Evolutionary conservation across 139 green algal genomes (phyloP), one percentile per base, ranked within the genome.

Genomic region (Marvania coccoides): DNA sequence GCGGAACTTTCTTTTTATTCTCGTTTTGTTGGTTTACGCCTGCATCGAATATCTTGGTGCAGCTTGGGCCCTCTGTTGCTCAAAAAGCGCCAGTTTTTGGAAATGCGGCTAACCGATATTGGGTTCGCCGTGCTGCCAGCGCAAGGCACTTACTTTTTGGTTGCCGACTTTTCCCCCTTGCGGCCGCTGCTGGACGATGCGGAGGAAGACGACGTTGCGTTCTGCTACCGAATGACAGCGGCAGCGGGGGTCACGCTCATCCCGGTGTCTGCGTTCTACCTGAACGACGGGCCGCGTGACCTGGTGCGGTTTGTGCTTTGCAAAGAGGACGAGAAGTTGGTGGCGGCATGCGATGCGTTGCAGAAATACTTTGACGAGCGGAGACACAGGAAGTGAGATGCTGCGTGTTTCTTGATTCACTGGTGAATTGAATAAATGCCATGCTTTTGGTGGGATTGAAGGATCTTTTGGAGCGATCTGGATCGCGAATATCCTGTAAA

Each of bases 141-240:
- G 7, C 58, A 89, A 14, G 88, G 83, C n/a, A 88, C 87, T 14
- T 95, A 95, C 72, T 95, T 95, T 35, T 26, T 93, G 7, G 63
- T 85, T 10, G 82, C 83, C 19, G 86, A 95, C 57, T 75, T 86
- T 31, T 31, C 40, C 0, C 26, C 57, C 12, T 51, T 51, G 42
- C 53, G n/a, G 23, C 63, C 70, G 34, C 45, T 80, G 34, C 42
- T 31, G 4, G 36, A 47, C 28, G 46, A 76, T 45, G 42, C 33
- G 60, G 58, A 47, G 12, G n/a, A 10, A 42, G 23, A 63, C 23
- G 60, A 39, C 34, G 19, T 33, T 57, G 15, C n/a, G 12, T 88
- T 95, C 38, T 86, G 81, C 72, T 70, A 81, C 39, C 79, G 84
- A 10, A 47, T 95, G 2, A 89, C 82, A 0, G 39, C 65, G 5